phyloP scores from a whole-genome alignment of 108 stramenopile species.

The Cyclotella cryptica region DNA sequence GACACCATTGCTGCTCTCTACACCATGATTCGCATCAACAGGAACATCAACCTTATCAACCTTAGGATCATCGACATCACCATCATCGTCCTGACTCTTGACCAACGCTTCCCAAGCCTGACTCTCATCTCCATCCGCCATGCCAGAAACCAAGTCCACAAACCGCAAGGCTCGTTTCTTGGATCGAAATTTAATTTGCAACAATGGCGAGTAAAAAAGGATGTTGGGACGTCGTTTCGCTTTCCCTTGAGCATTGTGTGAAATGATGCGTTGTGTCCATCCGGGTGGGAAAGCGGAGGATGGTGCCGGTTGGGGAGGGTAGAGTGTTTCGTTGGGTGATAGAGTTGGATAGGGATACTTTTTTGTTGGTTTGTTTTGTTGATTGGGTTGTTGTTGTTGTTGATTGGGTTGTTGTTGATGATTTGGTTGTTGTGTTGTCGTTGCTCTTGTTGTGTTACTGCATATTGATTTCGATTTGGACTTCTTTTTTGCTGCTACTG shows the following conservation, averaged over 20 bases:
- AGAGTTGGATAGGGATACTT: no score
- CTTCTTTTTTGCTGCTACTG: background rate
- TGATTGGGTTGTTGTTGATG: no score
- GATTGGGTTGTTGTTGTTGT: no score
- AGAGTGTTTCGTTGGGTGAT: background rate
- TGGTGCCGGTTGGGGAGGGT: background rate
- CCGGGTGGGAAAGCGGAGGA: slow-evolving; percentile 6
- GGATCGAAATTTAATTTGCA: slow-evolving; percentile 5
- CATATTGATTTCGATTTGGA: background rate
- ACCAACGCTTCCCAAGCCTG: slow-evolving; percentile 15
- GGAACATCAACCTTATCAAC: no score
- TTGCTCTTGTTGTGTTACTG: background rate
- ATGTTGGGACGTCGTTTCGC: background rate
- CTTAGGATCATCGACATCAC: no score
- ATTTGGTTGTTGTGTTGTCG: background rate
- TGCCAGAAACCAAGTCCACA: background rate
- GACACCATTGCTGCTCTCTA: no score
- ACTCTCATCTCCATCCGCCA: background rate
- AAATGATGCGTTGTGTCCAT: slow-evolving; percentile 15
- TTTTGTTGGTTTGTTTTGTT: no score
- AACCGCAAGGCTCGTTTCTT: background rate
- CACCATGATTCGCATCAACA: no score
- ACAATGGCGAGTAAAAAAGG: background rate
- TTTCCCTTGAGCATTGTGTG: background rate
- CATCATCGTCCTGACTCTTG: no score